A percentile compares a stretch with the other conserved stretches of the same genome.
These are phyloP conservation scores for Trematosphaeria pertusa DNA, from an alignment of 2,329 filamentous ascomycete species.

Conservation along the genomic window DNA sequence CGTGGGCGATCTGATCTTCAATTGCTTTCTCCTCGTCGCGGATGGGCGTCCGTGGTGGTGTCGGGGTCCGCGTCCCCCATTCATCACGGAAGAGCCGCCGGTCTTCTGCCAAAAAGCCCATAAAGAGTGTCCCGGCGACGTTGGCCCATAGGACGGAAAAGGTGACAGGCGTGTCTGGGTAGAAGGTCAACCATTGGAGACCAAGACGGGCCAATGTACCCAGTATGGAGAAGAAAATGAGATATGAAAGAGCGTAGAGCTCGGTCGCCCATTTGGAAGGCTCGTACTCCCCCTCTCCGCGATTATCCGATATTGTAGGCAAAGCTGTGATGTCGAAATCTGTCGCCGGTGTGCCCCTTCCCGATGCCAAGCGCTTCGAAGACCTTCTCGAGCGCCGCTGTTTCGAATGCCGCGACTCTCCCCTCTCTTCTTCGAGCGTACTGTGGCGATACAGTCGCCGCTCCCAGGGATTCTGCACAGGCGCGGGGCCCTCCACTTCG, in stretches of 20 bases:
- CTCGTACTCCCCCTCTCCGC: background rate
- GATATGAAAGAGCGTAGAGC: conserved; percentile 75
- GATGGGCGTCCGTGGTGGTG: conserved; percentile 27
- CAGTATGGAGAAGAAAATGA: conserved; percentile 83
- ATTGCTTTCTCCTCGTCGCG: conserved; percentile 48
- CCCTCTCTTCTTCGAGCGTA: conserved; percentile 18
- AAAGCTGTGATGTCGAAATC: conserved; percentile 38
- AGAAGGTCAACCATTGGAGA: conserved; percentile 78
- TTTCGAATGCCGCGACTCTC: conserved; percentile 15
- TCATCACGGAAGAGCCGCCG: conserved; percentile 74
- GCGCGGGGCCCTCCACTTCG: conserved; percentile 46
- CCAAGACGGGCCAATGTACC: conserved; percentile 86
- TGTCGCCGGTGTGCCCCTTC: conserved; percentile 19
- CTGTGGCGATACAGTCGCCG: conserved; percentile 34
- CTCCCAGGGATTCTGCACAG: conserved; percentile 54
- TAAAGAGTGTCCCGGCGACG: conserved; percentile 77
- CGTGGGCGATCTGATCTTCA: conserved; percentile 51
- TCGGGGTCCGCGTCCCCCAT: conserved; percentile 56
- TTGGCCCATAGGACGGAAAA: conserved; percentile 88
- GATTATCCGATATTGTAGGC: conserved; percentile 25
- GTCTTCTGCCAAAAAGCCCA: conserved; percentile 88
- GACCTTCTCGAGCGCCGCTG: conserved; percentile 15
- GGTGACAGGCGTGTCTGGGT: conserved; percentile 76
- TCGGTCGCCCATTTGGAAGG: conserved; percentile 44
- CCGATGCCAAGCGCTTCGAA: conserved; percentile 11